Percentiles rank a stretch among this genome's conserved stretches.
Conservation (phyloP, 2,329 filamentous ascomycete species). For the Pyricularia pennisetigena region DNA sequence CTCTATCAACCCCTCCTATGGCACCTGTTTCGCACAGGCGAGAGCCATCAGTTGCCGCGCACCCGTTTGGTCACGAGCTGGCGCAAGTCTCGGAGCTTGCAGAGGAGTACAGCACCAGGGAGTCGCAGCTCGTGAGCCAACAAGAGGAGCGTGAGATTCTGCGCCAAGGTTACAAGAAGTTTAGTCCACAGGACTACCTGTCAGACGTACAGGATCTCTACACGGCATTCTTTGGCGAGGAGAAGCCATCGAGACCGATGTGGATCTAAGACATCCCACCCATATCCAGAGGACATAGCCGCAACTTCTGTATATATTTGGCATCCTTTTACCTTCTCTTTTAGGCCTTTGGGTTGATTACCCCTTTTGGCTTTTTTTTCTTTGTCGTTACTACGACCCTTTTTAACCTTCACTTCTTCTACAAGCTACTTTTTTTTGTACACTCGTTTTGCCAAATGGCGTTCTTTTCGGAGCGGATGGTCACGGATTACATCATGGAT, state of each 20-base stretch:
- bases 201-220: slow-evolving; percentile 66
- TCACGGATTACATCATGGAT: background rate
- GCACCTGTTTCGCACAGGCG: slow-evolving; percentile 26
- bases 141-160: slow-evolving; percentile 65
- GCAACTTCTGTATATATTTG: background rate
- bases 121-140: slow-evolving; percentile 43
- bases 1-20: slow-evolving; percentile 19
- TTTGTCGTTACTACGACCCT: background rate
- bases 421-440: background rate
- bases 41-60: slow-evolving; percentile 26
- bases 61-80: slow-evolving; percentile 84
- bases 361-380: background rate
- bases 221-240: slow-evolving; percentile 44
- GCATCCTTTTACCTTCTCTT: background rate
- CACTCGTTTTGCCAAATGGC: background rate
- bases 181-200: slow-evolving; percentile 75
- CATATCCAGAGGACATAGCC: too few species aligned
- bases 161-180: slow-evolving; percentile 60
- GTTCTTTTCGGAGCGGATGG: background rate
- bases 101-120: slow-evolving; percentile 69
- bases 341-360: background rate
- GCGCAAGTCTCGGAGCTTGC: slow-evolving; percentile 88
- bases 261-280: slow-evolving; percentile 35
- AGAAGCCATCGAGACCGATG: slow-evolving; percentile 20
- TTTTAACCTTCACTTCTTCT: background rate